Base-by-base conservation (phyloP, 805 yeast genomes). In the Kluyveromyces aestuarii region DNA sequence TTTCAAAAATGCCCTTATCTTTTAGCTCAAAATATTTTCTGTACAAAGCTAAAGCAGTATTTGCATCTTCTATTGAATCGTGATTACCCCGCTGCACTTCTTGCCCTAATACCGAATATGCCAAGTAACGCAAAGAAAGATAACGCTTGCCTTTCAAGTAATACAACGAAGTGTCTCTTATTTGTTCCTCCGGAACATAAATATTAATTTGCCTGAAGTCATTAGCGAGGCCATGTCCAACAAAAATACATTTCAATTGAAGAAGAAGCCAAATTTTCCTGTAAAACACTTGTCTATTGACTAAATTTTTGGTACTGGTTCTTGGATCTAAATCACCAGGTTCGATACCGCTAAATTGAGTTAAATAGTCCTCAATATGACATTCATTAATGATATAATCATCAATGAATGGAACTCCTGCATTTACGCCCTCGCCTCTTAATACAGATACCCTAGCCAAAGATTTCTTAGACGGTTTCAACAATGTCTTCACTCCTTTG, bases 41-140 rank as follows among this genome's bases (percentile, higher is more conserved):
- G 69, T 87, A 95, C 36, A 93, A 69, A 41, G 77, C 66, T 56
- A 93, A 72, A 0, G 99, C 98, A 10, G 95, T 84, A 49, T 74
- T 71, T 0, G 99, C 97, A 70, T 93, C 99, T 61, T 93, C 99
- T 41, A 93, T 89, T 0, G 98, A 91, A 63, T 95, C 98, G 66
- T 93, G 99, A 61, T 91, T 91, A 1, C 93, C 96, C 2, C 80
- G 81, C 64, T 93, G 99, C 33, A 95, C 95, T 44, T 80, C 76
- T 52, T 80, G 81, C 35, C 76, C 77, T 47, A 93, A 71, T 43
- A 91, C 72, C 27, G 80, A 80, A 75, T 89, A 89, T 11, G 95
- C 88, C 62, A 93, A 70, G 62, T 88, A 93, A 60, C 91, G 84
- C 56, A 93, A 74, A 3, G 96, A 87, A 36, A 93, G 71, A 52